Evolutionary conservation across 371 early-diverging fungal species (phyloP).

Genomic region (Mortierella sp.): DNA sequence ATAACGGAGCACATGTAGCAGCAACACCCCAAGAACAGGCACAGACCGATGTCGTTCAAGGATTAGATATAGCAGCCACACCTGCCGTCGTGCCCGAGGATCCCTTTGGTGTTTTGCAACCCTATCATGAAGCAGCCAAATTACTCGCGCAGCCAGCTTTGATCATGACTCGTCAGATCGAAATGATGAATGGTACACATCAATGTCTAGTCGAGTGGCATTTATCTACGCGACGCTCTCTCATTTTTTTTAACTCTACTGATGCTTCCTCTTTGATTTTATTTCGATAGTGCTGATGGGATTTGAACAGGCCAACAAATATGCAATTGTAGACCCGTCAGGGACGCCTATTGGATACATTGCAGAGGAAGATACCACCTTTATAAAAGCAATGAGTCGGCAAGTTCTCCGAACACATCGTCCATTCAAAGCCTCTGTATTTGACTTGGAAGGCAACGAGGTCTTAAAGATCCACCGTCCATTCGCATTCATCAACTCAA

Average conservation of each 20-base stretch:
- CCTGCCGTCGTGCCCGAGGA: conserved; percentile 55
- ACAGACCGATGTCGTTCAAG: conserved; percentile 24
- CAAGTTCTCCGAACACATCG: conserved; percentile 86
- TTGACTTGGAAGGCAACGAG: conserved; percentile 77
- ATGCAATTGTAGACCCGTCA: conserved; percentile 79
- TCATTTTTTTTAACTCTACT: not conserved
- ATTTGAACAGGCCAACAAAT: conserved; percentile 92
- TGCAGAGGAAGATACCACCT: conserved; percentile 78
- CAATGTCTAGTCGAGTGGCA: not conserved
- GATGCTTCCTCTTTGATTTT: not conserved
- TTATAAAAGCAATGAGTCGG: conserved; percentile 73
- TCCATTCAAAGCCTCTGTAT: conserved; percentile 80
- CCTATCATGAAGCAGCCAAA: conserved; percentile 55
- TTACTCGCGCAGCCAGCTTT: conserved; percentile 71
- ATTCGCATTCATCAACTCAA: conserved; percentile 84
- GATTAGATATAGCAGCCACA: conserved; percentile 46
- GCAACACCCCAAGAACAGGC: conserved; percentile 9
- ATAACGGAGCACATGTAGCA: conserved; percentile 4
- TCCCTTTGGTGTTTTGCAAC: conserved; percentile 44
- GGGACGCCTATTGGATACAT: conserved; percentile 86
- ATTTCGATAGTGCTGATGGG: conserved; percentile 59
- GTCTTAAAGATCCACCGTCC: conserved; percentile 83
- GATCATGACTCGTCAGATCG: conserved; percentile 82
- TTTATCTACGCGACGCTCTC: not conserved
- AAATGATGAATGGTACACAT: conserved; percentile 79